Evolutionary conservation across 768 basidiomycete genomes (phyloP).

Genomic region (Podaxis rugospora): DNA sequence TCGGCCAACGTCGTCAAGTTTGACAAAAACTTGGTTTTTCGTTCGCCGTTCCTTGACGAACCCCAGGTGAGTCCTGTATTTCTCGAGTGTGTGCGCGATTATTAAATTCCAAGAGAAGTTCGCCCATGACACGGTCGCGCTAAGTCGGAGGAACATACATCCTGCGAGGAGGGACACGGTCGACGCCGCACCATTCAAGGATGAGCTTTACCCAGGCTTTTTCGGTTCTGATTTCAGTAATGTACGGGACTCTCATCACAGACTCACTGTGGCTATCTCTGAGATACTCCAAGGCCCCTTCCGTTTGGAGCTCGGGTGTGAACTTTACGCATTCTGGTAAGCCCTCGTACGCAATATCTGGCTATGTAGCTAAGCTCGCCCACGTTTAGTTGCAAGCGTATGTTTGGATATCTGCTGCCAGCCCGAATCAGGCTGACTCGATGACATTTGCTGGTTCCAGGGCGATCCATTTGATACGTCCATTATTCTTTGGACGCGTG

Average conservation of each 20-base stretch:
- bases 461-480: slow-evolving; percentile 53
- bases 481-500: slow-evolving; percentile 56
- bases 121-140: slow-evolving; percentile 29
- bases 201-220: slow-evolving; percentile 47
- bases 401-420: slow-evolving; percentile 12
- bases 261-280: neutral
- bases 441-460: slow-evolving; percentile 21
- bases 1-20: slow-evolving; percentile 21
- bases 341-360: neutral
- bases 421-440: neutral
- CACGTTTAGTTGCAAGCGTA: slow-evolving; percentile 41
- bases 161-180: slow-evolving; percentile 27
- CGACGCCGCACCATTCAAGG: slow-evolving; percentile 34
- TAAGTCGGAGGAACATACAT: slow-evolving; percentile 33
- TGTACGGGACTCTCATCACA: slow-evolving; percentile 18
- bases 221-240: slow-evolving; percentile 46
- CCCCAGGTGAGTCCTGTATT: slow-evolving; percentile 23
- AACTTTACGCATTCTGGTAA: slow-evolving; percentile 45
- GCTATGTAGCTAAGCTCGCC: neutral
- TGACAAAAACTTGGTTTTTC: slow-evolving; percentile 37
- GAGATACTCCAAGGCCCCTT: slow-evolving; percentile 17
- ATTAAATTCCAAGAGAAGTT: slow-evolving; percentile 23
- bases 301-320: slow-evolving; percentile 45
- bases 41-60: slow-evolving; percentile 31
- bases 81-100: neutral